Conservation (phyloP, 2,329 filamentous ascomycete species). For the Fusarium sublunatum region DNA sequence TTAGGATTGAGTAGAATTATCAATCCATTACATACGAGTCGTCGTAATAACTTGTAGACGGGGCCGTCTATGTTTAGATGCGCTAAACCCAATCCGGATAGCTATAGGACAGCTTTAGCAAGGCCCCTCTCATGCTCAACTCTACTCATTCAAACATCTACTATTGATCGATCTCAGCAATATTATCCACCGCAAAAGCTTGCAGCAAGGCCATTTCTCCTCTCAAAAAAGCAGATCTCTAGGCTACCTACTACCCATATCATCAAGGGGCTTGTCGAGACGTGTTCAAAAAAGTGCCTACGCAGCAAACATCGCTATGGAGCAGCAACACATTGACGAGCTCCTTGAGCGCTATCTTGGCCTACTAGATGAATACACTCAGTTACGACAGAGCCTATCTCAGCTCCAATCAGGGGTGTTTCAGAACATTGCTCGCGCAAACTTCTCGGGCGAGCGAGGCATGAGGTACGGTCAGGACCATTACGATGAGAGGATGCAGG, state of each 20-base stretch:
- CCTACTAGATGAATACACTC: slow-evolving; percentile 74
- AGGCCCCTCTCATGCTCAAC: slow-evolving; percentile 2
- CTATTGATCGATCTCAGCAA: neutral
- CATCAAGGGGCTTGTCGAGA: neutral
- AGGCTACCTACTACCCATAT: neutral
- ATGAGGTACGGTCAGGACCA: slow-evolving; percentile 74
- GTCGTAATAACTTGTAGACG: no score
- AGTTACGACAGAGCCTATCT: slow-evolving; percentile 65
- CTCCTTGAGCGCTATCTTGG: slow-evolving; percentile 74
- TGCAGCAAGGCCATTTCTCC: neutral
- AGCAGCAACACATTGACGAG: slow-evolving; percentile 64
- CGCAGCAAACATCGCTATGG: slow-evolving; percentile 26
- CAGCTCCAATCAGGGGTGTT: slow-evolving; percentile 66
- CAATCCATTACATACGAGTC: no score
- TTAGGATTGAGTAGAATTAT: neutral
- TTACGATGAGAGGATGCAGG: slow-evolving; percentile 80
- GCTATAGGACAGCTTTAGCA: slow-evolving; percentile 25
- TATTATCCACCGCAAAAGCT: neutral
- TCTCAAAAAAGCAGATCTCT: neutral
- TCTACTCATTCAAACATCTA: slow-evolving; percentile 6
- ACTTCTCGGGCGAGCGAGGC: slow-evolving; percentile 74
- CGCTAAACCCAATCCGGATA: slow-evolving; percentile 37
- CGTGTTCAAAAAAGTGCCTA: neutral
- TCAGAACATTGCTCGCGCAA: slow-evolving; percentile 76
- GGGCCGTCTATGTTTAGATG: neutral